A percentile compares a stretch with the other conserved stretches of the same genome.
These are phyloP conservation scores for Pulveroboletus frians DNA, from an alignment of 768 basidiomycete species.

Conservation along the genomic window DNA sequence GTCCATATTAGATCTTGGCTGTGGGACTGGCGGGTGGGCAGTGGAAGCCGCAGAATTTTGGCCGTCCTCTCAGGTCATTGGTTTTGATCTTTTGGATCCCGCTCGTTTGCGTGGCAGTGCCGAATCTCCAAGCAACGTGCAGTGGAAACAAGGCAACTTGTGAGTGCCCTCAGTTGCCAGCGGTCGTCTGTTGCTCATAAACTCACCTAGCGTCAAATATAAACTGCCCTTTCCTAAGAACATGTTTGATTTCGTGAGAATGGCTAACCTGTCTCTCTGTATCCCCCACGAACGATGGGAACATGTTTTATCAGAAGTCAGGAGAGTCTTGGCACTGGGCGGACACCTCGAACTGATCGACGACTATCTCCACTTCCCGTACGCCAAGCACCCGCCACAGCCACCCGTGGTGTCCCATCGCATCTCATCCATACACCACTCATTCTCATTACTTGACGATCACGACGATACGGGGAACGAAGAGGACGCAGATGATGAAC, in stretches of 20 bases:
- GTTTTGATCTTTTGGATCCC: conserved; percentile 56
- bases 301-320: conserved; percentile 51
- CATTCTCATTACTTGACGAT: conserved; percentile 20
- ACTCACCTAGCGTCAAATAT: conserved; percentile 42
- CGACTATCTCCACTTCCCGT: conserved; percentile 65
- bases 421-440: neutral
- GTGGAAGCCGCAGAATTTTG: conserved; percentile 57
- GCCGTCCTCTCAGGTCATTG: conserved; percentile 55
- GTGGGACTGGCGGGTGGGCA: conserved; percentile 69
- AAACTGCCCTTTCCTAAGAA: conserved; percentile 57
- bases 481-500: conserved; percentile 19
- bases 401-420: conserved; percentile 6
- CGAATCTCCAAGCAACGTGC: conserved; percentile 34
- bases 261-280: conserved; percentile 62
- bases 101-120: conserved; percentile 32
- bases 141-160: conserved; percentile 64
- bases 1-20: conserved; percentile 68
- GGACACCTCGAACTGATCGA: conserved; percentile 73
- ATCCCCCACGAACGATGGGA: conserved; percentile 61
- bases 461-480: conserved; percentile 15
- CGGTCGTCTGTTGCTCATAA: conserved; percentile 8
- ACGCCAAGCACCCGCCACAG: conserved; percentile 31
- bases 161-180: conserved; percentile 33
- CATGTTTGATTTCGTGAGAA: conserved; percentile 67
- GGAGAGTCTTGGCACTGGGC: conserved; percentile 53